Conservation (phyloP, 2,329 filamentous ascomycete species). For the Paraphoma chrysanthemicola region DNA sequence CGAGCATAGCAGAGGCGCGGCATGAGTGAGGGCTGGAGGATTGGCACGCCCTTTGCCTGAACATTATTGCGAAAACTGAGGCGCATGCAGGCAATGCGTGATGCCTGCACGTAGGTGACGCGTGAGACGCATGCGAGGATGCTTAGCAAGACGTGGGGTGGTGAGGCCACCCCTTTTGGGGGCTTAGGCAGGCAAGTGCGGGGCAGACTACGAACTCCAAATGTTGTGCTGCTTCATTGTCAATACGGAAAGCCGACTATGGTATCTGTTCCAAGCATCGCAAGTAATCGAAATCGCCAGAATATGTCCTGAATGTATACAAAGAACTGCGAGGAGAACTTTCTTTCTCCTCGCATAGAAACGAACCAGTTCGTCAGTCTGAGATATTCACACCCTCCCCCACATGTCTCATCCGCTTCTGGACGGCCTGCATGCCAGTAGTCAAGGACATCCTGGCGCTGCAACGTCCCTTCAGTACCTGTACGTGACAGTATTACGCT, state of each 20-base stretch:
- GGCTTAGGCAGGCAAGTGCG: conserved; percentile 6
- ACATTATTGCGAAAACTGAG: neutral
- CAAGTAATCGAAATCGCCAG: neutral
- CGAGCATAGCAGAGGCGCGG: neutral
- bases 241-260: conserved; percentile 5
- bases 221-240: neutral
- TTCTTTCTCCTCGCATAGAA: neutral
- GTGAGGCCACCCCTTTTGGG: conserved; percentile 20
- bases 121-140: conserved; percentile 12
- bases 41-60: conserved; percentile 6
- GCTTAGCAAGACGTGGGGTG: conserved; percentile 25
- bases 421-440: conserved; percentile 9
- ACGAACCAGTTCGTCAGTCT: neutral
- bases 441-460: neutral
- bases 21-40: neutral
- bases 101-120: conserved; percentile 16
- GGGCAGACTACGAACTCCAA: conserved; percentile 1
- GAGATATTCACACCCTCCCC: conserved; percentile 10
- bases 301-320: neutral
- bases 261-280: conserved; percentile 14
- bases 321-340: neutral
- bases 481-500: conserved; percentile 47
- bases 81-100: conserved; percentile 10
- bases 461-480: conserved; percentile 36
- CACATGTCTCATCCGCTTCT: conserved; percentile 15